Conservation (phyloP, 495 filamentous ascomycete genomes). For the Opeltia flavorubescens region DNA sequence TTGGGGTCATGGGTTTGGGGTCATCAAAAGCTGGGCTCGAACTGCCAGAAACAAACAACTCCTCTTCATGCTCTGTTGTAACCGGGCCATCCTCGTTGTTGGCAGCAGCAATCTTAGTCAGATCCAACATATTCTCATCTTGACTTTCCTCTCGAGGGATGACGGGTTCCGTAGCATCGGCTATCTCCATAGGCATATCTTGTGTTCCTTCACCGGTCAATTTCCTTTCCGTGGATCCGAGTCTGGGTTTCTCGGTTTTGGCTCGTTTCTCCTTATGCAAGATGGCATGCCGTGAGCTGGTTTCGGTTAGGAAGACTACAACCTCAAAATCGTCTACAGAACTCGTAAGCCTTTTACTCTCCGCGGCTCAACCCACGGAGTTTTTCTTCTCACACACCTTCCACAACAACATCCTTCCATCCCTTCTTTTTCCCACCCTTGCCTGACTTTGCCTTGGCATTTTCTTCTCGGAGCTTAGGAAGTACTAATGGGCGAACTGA, state of each 20-base stretch:
- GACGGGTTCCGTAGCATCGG: constrained; percentile 19
- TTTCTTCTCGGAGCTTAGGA: constrained; percentile 83
- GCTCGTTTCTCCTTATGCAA: constrained; percentile 71
- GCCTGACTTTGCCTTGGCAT: constrained; percentile 27
- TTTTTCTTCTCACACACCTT: constrained; percentile 52
- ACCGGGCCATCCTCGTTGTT: constrained; percentile 15
- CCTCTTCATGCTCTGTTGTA: constrained; percentile 26
- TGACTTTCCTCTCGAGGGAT: constrained; percentile 25
- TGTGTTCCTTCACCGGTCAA: constrained; percentile 38
- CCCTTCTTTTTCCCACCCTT: constrained; percentile 53
- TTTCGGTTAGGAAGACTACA: constrained; percentile 81
- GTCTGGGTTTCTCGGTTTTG: constrained; percentile 33
- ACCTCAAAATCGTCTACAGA: constrained; percentile 82
- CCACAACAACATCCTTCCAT: constrained; percentile 73
- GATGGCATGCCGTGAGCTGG: constrained; percentile 73
- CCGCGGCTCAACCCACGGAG: not conserved
- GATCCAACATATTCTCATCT: constrained; percentile 20
- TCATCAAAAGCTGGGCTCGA: not conserved
- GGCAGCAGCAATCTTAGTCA: constrained; percentile 27
- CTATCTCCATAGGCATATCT: constrained; percentile 35
- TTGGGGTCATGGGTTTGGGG: not conserved
- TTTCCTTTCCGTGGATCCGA: constrained; percentile 37
- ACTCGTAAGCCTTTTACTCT: not conserved
- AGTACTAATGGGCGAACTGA: constrained; percentile 72
- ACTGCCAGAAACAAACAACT: constrained; percentile 5